Conservation (phyloP, 148 eudicot genomes). For the Vaccinium myrtillus region DNA sequence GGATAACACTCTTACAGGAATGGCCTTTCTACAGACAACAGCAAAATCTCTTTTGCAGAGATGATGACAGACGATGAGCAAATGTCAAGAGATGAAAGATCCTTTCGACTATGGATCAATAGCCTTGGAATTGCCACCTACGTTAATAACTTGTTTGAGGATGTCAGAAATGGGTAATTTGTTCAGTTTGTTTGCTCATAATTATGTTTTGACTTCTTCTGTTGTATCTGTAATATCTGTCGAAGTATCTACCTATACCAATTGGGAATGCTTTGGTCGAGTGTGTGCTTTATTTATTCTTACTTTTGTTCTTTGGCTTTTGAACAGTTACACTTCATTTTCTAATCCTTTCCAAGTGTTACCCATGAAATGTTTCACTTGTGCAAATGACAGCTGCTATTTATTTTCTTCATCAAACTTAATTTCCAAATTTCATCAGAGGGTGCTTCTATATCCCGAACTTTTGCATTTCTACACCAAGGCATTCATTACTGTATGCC, state of each 20-base stretch:
- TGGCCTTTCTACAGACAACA: constrained; percentile 60
- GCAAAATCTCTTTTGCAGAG: constrained; percentile 65
- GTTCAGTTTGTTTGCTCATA: constrained; percentile 7
- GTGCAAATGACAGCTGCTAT: not conserved
- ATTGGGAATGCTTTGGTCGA: not conserved
- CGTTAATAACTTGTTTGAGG: constrained; percentile 85
- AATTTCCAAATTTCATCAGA: no score
- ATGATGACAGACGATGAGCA: constrained; percentile 66
- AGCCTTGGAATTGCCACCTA: constrained; percentile 77
- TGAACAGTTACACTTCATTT: not conserved
- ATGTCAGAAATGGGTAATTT: constrained; percentile 71
- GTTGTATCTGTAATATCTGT: not conserved
- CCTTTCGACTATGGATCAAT: constrained; percentile 90
- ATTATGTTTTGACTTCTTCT: not conserved
- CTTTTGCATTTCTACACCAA: not conserved
- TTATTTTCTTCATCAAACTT: no score
- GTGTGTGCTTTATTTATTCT: not conserved
- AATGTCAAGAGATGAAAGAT: constrained; percentile 89
- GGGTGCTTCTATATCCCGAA: no score
- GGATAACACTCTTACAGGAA: constrained; percentile 44
- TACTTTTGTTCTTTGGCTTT: not conserved
- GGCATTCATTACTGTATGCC: not conserved
- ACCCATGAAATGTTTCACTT: not conserved
- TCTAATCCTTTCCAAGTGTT: not conserved
- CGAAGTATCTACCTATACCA: not conserved